Conservation (phyloP, 2,329 filamentous ascomycete genomes). For the Penicillium sumatraense region DNA sequence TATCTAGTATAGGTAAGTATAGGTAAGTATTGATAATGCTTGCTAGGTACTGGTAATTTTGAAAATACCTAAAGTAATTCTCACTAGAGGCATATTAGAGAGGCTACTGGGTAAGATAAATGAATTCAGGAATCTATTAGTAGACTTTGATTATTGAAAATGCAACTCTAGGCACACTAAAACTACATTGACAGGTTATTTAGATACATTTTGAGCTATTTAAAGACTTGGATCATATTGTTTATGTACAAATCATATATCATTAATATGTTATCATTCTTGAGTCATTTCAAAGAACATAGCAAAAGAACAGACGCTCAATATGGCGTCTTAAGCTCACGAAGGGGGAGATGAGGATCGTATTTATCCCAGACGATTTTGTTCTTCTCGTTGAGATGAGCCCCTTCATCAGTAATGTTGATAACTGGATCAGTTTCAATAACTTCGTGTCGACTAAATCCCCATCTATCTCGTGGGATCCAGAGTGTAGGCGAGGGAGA, state of each 20-base stretch:
- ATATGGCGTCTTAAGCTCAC: slow-evolving; percentile 58
- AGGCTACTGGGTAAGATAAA: no score
- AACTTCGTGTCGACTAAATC: slow-evolving; percentile 76
- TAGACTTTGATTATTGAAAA: no score
- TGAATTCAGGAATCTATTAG: no score
- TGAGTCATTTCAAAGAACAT: not conserved
- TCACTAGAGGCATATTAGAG: no score
- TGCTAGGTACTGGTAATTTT: no score
- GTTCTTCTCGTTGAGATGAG: slow-evolving; percentile 71
- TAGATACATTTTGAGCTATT: no score
- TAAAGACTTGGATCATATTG: not conserved
- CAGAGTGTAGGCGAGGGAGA: slow-evolving; percentile 70
- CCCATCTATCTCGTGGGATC: slow-evolving; percentile 77
- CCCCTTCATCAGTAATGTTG: slow-evolving; percentile 78
- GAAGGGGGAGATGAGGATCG: slow-evolving; percentile 60
- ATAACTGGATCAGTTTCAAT: slow-evolving; percentile 72
- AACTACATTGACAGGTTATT: not conserved
- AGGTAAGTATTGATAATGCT: no score
- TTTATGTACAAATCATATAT: slow-evolving; percentile 6
- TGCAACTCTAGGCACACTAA: not conserved
- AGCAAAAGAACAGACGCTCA: slow-evolving; percentile 26
- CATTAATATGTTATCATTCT: slow-evolving; percentile 5
- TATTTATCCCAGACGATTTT: slow-evolving; percentile 66
- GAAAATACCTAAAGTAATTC: no score
- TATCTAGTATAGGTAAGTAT: no score